These are phyloP conservation scores for Verticillium longisporum DNA, from an alignment of 2,329 filamentous ascomycete genomes.

Conservation along the genomic window DNA sequence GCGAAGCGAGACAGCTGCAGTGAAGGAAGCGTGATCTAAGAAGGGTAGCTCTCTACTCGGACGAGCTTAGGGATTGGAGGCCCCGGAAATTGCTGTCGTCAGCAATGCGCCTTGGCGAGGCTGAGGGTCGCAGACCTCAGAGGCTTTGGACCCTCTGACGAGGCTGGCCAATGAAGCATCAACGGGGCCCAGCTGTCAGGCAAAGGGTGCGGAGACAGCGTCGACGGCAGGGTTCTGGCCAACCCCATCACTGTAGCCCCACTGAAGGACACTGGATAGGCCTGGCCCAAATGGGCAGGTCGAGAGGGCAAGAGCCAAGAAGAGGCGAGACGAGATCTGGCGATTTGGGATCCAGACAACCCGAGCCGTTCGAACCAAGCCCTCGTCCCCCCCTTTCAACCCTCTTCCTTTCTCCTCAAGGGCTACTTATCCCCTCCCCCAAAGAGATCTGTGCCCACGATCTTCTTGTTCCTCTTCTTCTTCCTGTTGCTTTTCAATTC, in stretches of 20 bases:
- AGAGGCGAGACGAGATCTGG: background rate
- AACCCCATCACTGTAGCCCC: background rate
- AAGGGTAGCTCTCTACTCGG: too few relatives aligned
- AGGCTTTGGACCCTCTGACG: background rate
- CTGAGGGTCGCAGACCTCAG: background rate
- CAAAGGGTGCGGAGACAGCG: background rate
- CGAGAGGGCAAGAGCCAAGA: background rate
- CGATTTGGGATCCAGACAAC: background rate
- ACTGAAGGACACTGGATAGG: background rate
- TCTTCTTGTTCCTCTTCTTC: conserved; percentile 4
- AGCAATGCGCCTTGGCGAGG: background rate
- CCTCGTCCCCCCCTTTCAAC: background rate
- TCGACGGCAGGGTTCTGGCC: background rate
- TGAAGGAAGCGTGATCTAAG: background rate
- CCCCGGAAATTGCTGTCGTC: background rate
- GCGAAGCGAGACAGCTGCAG: background rate
- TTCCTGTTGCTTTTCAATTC: conserved; percentile 1
- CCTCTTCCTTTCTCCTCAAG: background rate
- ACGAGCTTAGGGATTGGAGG: background rate
- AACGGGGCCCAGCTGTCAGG: background rate
- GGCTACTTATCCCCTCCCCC: background rate
- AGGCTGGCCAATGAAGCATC: background rate
- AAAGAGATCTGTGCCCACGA: background rate
- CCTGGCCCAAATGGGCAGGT: background rate
- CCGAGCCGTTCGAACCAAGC: background rate